Conservation (phyloP, 331 rosid species). For the Saraca asoca region DNA sequence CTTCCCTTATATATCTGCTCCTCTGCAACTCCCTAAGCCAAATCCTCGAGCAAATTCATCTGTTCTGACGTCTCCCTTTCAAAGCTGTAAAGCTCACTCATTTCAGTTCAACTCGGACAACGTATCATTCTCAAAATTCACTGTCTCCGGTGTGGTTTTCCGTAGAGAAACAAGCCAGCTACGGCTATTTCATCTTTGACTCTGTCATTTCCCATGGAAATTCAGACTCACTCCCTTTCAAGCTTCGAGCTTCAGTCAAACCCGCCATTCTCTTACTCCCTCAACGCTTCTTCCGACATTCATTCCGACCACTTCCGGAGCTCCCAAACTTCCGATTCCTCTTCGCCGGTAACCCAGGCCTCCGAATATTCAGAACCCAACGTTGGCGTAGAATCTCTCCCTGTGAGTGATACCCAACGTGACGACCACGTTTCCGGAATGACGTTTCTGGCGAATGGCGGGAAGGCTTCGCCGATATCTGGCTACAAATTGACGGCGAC, state of each 20-base stretch:
- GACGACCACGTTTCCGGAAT: neutral
- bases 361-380: neutral
- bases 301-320: conserved; percentile 4
- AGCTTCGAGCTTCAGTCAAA: conserved; percentile 41
- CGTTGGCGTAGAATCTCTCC: neutral
- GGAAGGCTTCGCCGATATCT: neutral
- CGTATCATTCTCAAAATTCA: neutral
- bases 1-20: neutral
- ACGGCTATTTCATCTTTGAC: neutral
- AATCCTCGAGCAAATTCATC: neutral
- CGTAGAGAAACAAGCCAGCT: no score
- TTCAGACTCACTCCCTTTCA: conserved; percentile 50
- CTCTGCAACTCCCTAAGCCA: neutral
- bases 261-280: conserved; percentile 46
- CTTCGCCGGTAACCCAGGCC: neutral
- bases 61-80: neutral
- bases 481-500: neutral
- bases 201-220: conserved; percentile 44
- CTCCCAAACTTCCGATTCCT: conserved; percentile 37
- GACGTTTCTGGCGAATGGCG: neutral
- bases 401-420: neutral
- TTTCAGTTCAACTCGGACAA: no score
- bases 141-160: neutral
- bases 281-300: conserved; percentile 22
- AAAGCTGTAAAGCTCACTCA: no score